Conservation (phyloP, 805 yeast genomes). For the Ogataea pini region DNA sequence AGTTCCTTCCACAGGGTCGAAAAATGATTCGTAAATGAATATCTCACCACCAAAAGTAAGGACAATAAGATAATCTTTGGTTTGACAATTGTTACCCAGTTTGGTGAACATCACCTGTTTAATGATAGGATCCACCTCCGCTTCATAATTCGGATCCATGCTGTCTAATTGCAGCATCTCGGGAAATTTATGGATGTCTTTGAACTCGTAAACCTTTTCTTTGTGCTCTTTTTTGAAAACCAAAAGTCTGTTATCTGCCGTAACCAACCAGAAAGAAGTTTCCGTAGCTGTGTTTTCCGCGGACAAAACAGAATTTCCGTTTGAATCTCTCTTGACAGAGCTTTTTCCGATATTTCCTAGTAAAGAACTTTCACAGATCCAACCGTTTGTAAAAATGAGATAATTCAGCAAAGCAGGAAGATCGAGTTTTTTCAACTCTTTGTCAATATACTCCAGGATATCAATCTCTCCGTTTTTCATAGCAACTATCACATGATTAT, state of each 20-base stretch:
- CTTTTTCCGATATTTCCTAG: slow-evolving; percentile 43
- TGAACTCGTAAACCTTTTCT: slow-evolving; percentile 54
- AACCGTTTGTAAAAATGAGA: slow-evolving; percentile 65
- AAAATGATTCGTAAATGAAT: slow-evolving; percentile 59
- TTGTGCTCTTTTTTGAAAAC: slow-evolving; percentile 58
- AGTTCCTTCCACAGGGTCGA: slow-evolving; percentile 40
- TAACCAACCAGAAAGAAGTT: slow-evolving; percentile 61
- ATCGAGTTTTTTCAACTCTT: slow-evolving; percentile 31
- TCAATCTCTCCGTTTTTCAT: slow-evolving; percentile 71
- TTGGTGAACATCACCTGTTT: slow-evolving; percentile 65
- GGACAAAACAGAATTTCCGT: slow-evolving; percentile 27
- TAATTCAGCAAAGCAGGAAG: slow-evolving; percentile 37
- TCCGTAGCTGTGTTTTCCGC: slow-evolving; percentile 30
- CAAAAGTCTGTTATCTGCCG: slow-evolving; percentile 75
- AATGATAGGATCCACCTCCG: slow-evolving; percentile 70
- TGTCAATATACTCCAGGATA: slow-evolving; percentile 45
- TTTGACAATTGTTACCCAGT: slow-evolving; percentile 57
- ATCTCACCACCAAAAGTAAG: slow-evolving; percentile 83
- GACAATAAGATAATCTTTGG: slow-evolving; percentile 66
- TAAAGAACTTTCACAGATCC: slow-evolving; percentile 53
- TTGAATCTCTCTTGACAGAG: slow-evolving; percentile 26
- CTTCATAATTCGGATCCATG: slow-evolving; percentile 49
- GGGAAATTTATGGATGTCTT: slow-evolving; percentile 48
- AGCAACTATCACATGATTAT: slow-evolving; percentile 63
- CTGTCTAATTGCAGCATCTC: slow-evolving; percentile 43